Evolutionary conservation across 2,329 filamentous ascomycete genomes (phyloP).

Genomic region (Xylaria polymorpha): DNA sequence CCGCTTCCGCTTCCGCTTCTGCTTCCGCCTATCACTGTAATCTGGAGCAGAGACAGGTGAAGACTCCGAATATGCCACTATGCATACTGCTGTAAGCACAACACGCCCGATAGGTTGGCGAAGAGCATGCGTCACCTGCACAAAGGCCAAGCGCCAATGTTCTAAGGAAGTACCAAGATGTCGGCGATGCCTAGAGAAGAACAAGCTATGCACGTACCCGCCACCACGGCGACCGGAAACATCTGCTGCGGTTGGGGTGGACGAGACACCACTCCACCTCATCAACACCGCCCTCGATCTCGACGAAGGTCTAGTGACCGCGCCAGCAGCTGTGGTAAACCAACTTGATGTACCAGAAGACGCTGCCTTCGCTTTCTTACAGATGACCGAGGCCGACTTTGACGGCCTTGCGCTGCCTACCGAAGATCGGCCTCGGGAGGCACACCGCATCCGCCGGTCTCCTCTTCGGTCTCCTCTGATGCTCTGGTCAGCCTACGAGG

Average conservation of each 20-base stretch:
- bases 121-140: slow-evolving; percentile 53
- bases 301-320: slow-evolving; percentile 3
- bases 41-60: not conserved
- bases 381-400: slow-evolving; percentile 13
- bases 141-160: slow-evolving; percentile 54
- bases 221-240: slow-evolving; percentile 36
- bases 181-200: slow-evolving; percentile 47
- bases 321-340: not conserved
- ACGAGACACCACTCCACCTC: slow-evolving; percentile 1
- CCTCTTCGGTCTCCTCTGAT: slow-evolving; percentile 6
- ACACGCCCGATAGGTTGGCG: slow-evolving; percentile 37
- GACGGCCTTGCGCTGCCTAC: slow-evolving; percentile 8
- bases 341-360: not conserved
- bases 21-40: not conserved
- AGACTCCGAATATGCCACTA: slow-evolving; percentile 28
- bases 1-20: slow-evolving; percentile 4
- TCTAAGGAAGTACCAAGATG: slow-evolving; percentile 52
- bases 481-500: slow-evolving; percentile 13
- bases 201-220: slow-evolving; percentile 43
- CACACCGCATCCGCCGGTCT: slow-evolving; percentile 2
- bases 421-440: slow-evolving; percentile 6
- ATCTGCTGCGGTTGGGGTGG: not conserved
- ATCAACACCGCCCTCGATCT: slow-evolving; percentile 3
- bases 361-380: slow-evolving; percentile 16
- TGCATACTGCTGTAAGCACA: slow-evolving; percentile 23